A percentile compares a stretch with the other conserved stretches of the same genome.
Evolutionary conservation across 1,284 basidiomycete species (phyloP).

Genomic region (Xerocomus nothofagi): DNA sequence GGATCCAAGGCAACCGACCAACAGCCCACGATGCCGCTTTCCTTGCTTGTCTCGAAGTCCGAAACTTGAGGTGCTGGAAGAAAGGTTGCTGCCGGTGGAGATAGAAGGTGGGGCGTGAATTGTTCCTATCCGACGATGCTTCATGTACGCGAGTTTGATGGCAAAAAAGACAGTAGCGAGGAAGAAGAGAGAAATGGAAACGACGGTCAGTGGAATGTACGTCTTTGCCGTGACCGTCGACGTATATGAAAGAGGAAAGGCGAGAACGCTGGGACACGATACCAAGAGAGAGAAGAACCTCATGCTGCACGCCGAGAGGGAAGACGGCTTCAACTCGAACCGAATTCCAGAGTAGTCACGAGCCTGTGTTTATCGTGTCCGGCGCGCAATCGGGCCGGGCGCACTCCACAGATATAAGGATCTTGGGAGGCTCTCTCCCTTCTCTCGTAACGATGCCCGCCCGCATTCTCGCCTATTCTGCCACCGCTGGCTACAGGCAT

Average conservation of each 20-base stretch:
- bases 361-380: not conserved
- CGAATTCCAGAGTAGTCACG: slow-evolving; percentile 16
- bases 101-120: slow-evolving; percentile 20
- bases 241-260: slow-evolving; percentile 17
- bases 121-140: slow-evolving; percentile 27
- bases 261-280: slow-evolving; percentile 9
- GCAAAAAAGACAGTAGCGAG: slow-evolving; percentile 19
- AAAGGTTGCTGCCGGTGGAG: not conserved
- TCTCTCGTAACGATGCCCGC: slow-evolving; percentile 25
- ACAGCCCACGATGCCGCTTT: slow-evolving; percentile 13
- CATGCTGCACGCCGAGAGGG: slow-evolving; percentile 7
- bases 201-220: slow-evolving; percentile 15
- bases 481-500: slow-evolving; percentile 52
- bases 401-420: not conserved
- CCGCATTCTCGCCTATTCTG: slow-evolving; percentile 44
- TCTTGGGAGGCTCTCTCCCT: not conserved
- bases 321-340: slow-evolving; percentile 6
- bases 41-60: slow-evolving; percentile 8
- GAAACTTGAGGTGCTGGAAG: slow-evolving; percentile 1
- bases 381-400: not conserved
- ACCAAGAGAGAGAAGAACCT: slow-evolving; percentile 2
- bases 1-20: slow-evolving; percentile 34
- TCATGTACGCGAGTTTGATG: slow-evolving; percentile 32
- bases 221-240: slow-evolving; percentile 1
- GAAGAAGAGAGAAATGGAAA: slow-evolving; percentile 19